These are phyloP conservation scores for Podospora pseudoanserina DNA, from an alignment of 495 filamentous ascomycete genomes.

Conservation along the genomic window DNA sequence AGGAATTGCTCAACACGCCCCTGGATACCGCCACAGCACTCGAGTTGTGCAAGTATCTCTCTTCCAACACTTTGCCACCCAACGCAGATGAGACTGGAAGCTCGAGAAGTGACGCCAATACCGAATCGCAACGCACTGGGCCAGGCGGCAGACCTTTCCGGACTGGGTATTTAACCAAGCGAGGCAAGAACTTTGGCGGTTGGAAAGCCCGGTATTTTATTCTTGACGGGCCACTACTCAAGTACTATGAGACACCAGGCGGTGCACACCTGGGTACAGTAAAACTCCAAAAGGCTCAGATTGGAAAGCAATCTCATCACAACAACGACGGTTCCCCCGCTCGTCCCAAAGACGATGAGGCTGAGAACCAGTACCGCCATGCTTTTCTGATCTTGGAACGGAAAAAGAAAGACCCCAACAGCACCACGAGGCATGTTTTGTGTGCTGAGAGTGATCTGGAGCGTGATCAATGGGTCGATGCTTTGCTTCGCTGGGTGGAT, in stretches of 20 bases:
- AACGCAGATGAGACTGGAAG: conserved; percentile 61
- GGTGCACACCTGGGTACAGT: conserved; percentile 90
- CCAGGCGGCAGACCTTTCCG: conserved; percentile 67
- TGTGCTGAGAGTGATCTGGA: conserved; percentile 94
- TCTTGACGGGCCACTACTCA: conserved; percentile 81
- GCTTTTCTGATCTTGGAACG: conserved; percentile 93
- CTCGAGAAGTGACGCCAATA: conserved; percentile 37
- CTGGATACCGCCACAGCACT: conserved; percentile 78
- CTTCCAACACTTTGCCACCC: conserved; percentile 77
- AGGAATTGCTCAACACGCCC: conserved; percentile 72
- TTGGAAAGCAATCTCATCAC: conserved; percentile 80
- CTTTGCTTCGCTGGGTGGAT: conserved; percentile 87
- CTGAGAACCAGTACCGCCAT: conserved; percentile 94
- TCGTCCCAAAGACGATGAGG: conserved; percentile 60
- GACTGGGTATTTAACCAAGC: conserved; percentile 91
- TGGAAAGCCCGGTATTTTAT: conserved; percentile 97
- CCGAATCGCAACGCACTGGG: conserved; percentile 44
- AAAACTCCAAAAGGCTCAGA: conserved; percentile 85
- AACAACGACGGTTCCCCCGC: conserved; percentile 59
- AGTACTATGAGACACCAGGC: conserved; percentile 86
- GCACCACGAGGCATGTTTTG: conserved; percentile 86
- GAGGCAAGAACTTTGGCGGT: conserved; percentile 97
- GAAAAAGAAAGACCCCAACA: conserved; percentile 91
- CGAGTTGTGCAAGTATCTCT: conserved; percentile 82
- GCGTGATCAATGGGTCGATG: conserved; percentile 89